Conservation (phyloP, 2,329 filamentous ascomycete genomes). For the Ophiocordyceps camponoti-floridani region DNA sequence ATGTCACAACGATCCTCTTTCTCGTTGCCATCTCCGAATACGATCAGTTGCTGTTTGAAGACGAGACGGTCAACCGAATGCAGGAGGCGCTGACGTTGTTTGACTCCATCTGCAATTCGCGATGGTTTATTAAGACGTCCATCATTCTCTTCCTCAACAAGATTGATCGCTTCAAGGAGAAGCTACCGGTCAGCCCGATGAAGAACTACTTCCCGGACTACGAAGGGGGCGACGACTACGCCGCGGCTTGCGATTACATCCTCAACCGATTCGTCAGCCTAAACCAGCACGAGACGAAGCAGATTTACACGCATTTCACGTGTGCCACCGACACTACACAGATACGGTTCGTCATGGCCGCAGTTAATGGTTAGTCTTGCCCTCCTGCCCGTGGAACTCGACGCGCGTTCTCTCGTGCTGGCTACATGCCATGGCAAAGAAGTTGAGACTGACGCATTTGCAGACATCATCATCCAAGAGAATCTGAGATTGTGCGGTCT, state of each 20-base stretch:
- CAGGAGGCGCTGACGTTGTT: constrained; percentile 76
- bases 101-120: constrained; percentile 73
- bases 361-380: constrained; percentile 68
- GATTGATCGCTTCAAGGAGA: constrained; percentile 78
- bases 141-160: constrained; percentile 85
- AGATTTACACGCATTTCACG: constrained; percentile 99
- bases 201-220: constrained; percentile 82
- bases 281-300: constrained; percentile 98
- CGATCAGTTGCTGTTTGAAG: constrained; percentile 88
- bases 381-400: constrained; percentile 26
- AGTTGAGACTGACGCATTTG: background rate
- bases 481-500: constrained; percentile 93
- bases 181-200: constrained; percentile 66
- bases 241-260: constrained; percentile 94
- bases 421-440: too few relatives aligned
- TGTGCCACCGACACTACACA: constrained; percentile 97
- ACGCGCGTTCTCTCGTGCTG: background rate
- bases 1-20: constrained; percentile 93
- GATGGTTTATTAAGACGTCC: constrained; percentile 81
- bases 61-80: constrained; percentile 93
- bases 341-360: constrained; percentile 98
- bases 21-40: constrained; percentile 94
- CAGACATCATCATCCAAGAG: constrained; percentile 99
- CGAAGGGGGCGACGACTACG: constrained; percentile 91
- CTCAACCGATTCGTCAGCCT: constrained; percentile 95